Evolutionary conservation across 495 filamentous ascomycete species (phyloP).

Genomic region (Penicillium desertorum): DNA sequence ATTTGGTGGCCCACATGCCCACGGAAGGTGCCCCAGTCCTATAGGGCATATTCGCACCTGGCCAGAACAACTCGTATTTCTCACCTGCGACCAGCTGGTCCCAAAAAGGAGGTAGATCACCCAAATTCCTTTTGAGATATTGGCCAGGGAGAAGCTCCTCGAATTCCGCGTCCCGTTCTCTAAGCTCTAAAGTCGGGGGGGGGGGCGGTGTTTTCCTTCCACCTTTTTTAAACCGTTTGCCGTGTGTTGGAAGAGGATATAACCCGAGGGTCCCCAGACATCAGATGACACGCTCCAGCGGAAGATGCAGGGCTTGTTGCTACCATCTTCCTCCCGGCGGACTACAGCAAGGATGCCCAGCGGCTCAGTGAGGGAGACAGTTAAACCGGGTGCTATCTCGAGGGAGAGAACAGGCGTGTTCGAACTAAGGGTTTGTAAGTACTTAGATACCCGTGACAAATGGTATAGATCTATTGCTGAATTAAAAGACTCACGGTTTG

Average conservation of each 20-base stretch:
- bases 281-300: neutral
- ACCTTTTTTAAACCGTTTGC: conserved; percentile 7
- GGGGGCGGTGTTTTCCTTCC: neutral
- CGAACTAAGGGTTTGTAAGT: neutral
- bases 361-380: neutral
- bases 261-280: conserved; percentile 9
- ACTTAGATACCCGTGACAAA: neutral
- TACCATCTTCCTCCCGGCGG: conserved; percentile 3
- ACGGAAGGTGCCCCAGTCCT: conserved; percentile 15
- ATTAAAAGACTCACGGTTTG: neutral
- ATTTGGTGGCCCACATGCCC: conserved; percentile 8
- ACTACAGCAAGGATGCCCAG: neutral
- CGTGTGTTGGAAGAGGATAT: conserved; percentile 5
- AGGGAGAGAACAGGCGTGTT: neutral
- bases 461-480: too few relatives aligned
- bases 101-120: neutral
- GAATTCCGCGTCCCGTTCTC: neutral
- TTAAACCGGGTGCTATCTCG: neutral
- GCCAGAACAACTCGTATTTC: conserved; percentile 16
- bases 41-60: conserved; percentile 16
- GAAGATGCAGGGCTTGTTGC: conserved; percentile 1
- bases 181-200: conserved; percentile 1
- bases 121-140: neutral
- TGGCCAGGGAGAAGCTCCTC: conserved; percentile 3
- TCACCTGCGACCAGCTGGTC: conserved; percentile 13